These are phyloP conservation scores for Rhypophila decipiens DNA, from an alignment of 495 filamentous ascomycete species.

Conservation along the genomic window DNA sequence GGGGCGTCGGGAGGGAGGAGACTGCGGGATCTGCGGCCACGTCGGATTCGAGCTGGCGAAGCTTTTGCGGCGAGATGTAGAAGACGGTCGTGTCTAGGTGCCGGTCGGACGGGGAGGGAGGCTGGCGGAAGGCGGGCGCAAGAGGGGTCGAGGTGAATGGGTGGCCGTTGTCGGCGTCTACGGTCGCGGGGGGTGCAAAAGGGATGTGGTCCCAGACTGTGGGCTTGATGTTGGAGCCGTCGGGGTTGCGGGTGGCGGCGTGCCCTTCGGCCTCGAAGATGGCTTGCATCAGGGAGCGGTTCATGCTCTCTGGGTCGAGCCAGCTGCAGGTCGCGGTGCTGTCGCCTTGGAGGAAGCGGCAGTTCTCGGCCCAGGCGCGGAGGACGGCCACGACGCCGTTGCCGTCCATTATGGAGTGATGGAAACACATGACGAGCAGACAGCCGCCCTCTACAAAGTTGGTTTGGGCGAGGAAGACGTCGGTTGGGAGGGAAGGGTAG, in stretches of 20 bases:
- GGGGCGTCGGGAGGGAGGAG: background rate
- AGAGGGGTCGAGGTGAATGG: background rate
- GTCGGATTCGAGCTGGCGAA: background rate
- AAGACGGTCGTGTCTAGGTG: background rate
- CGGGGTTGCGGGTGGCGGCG: background rate
- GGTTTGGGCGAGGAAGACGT: background rate
- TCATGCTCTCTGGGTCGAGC: background rate
- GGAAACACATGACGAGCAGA: background rate
- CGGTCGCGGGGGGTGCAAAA: background rate
- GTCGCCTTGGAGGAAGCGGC: background rate
- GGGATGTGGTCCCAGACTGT: background rate
- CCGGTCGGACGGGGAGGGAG: background rate
- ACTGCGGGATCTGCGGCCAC: background rate
- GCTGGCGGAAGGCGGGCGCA: background rate
- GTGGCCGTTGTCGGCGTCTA: background rate
- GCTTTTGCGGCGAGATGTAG: background rate
- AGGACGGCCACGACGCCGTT: background rate
- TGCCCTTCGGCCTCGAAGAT: background rate
- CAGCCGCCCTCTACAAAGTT: background rate
- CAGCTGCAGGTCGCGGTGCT: background rate
- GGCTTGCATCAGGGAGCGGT: background rate
- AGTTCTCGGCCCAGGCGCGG: background rate
- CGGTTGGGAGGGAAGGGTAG: background rate
- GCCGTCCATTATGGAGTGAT: background rate
- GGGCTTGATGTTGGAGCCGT: background rate